Evolutionary conservation across 2,329 filamentous ascomycete species (phyloP), one percentile per base, ranked within the genome.

Genomic region (Aspergillus clavatus): DNA sequence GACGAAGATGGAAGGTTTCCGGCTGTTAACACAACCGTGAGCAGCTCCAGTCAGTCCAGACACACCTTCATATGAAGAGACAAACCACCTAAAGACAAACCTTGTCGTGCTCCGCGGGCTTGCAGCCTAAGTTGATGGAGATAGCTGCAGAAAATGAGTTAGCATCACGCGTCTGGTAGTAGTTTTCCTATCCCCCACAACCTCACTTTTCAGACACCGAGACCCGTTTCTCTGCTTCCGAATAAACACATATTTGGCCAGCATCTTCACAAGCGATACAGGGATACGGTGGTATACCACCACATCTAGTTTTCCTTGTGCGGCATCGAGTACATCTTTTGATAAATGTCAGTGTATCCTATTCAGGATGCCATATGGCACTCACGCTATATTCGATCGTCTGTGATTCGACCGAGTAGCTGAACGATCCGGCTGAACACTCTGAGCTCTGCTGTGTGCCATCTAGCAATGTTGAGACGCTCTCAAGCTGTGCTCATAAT

Each of bases 271-370:
- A 67, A 7, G 62, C 58, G 19, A 59, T 56, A 42, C 66, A 69
- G 4, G 63, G 62, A n/a, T 57, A 53, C 2, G 66, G 66, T 10
- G 64, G 62, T 33, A 48, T 63, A 5, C 65, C 65, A 21, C 56
- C 57, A 43, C 66, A 69, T 42, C 63, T 62, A 7, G 62, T 65
- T 45, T 68, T 69, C 28, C 66, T 54, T 35, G 49, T 55, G 22
- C 65, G 61, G 45, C 66, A 69, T 38, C 65, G 65, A 52, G 68
- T 65, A 51, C 66, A 67, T 38, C 60, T 62, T 48, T 38, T 16
- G 22, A 14, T 19, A 11, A 14, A 2, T 18, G 16, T 52, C 33
- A 52, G 47, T 28, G 26, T 14, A 7, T 11, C 22, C 16, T 11
- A 29, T 24, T 8, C 7, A 10, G 29, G 12, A 14, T 35, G 11